Base-by-base conservation (phyloP, 768 basidiomycete species). In the Mycena chlorophos region DNA sequence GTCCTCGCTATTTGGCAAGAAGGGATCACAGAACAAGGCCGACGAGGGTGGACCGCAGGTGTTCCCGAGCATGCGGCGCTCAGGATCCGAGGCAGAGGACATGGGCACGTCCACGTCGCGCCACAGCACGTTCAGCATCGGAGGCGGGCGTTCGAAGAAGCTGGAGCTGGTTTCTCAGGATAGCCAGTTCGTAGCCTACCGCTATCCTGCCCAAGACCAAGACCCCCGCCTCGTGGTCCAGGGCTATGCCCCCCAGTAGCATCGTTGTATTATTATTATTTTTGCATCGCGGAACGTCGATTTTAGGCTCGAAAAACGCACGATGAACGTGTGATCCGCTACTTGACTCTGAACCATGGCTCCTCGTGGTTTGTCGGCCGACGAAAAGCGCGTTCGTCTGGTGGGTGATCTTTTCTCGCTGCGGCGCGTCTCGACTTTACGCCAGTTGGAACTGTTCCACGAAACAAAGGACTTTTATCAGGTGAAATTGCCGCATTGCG, bases 381-480 rank as follows among this genome's bases (percentile, higher is more conserved):
- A 95, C 64, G 94, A 97, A 71, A 97, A 98, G 73, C 87, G 90
- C 65, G 78, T 86, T 56, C 93, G 89, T 68, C 71, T 98, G 52
- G 71, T 96, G 19, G 60, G 60, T 62, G n/a, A n/a, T n/a, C n/a
- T n/a, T n/a, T n/a, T n/a, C n/a, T n/a, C n/a, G n/a, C n/a, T n/a
- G n/a, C n/a, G n/a, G 34, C 50, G 56, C 42, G 19, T 30, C 13
- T 20, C 10, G 25, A 25, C 54, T 14, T 49, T 47, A 16, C 34
- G 29, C 26, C 16, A 43, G 43, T 14, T 47, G 58, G 94, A 95
- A 72, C 91, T 98, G 61, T 96, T 98, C 65, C 93, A 94, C 64
- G 94, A 98, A 71, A 87, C 88, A 91, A 89, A 86, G 69, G 91
- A 92, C 66, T 94, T 94, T 65, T 95, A 79, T 66, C 87, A 88